Base-by-base conservation (phyloP, 805 yeast species). In the Teunomyces pallodes region DNA sequence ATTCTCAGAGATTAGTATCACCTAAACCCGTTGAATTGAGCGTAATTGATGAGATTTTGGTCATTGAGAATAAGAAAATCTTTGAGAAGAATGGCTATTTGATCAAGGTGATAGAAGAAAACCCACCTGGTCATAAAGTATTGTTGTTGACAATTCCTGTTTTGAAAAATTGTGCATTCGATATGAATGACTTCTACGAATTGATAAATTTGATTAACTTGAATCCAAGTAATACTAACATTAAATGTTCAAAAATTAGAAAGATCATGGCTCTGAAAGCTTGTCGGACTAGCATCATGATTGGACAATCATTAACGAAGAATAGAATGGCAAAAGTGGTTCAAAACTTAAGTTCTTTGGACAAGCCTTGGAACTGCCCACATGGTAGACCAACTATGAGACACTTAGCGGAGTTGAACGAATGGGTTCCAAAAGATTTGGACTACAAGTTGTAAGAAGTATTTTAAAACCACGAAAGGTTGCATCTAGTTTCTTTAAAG, bases 371-470 rank as follows among this genome's bases (percentile, higher is more conserved):
- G 99, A 86, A 85, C 57, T 83, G 90, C 60, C 99, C 99, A 0
- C 99, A 94, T 67, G 99, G 99, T 0, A 73, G 99, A 53, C 99
- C 99, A 0, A 94, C 99, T 1, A 83, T 94, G 86, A 77, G 99
- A 47, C 97, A 92, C 65, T 72, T 92, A 49, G 81, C 84, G 50
- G 90, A 87, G 47, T 59, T 85, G 29, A 56, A 61, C 17, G 46
- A 54, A 16, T 54, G 61, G 59, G 46, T 50, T 9, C 31, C 46
- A 12, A 46, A 36, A 28, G 40, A 31, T 4, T 16, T 24, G 10
- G 57, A 54, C 32, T 50, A 48, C 30, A 42, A 44, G 29, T 42
- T 53, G 36, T 32, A 32, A 32, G 24, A 4, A 5, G 6, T 17
- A 20, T 20, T 20, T 20, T 20, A 20, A 20, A 20, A 20, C 24